Conservation (phyloP, 306 rosid genomes). For the Abrus precatorius region DNA sequence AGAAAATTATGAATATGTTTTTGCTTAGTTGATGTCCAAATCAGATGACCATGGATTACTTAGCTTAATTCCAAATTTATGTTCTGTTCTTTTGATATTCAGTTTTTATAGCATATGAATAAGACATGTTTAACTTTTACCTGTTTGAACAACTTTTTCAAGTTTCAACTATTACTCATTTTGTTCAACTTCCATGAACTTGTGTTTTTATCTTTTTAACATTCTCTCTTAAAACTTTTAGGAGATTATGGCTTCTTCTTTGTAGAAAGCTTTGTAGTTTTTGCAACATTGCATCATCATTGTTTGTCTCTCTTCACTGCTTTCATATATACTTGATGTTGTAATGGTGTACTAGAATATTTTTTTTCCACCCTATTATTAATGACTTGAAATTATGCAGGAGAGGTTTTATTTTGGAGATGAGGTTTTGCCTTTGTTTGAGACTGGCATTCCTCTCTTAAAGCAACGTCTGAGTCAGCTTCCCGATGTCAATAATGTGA, state of each 20-base stretch:
- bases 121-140: background rate
- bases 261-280: background rate
- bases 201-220: background rate
- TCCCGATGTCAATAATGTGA: conserved; percentile 79
- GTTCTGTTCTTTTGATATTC: background rate
- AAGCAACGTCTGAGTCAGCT: conserved; percentile 87
- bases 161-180: conserved; percentile 2
- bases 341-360: background rate
- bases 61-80: conserved; percentile 20
- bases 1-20: background rate
- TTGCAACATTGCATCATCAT: conserved; percentile 17
- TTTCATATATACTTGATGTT: conserved; percentile 1
- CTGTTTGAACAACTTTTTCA: conserved; percentile 25
- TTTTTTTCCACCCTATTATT: background rate
- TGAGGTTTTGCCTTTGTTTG: conserved; percentile 95
- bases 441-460: conserved; percentile 93
- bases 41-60: conserved; percentile 22
- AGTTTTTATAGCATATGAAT: background rate
- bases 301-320: conserved; percentile 1
- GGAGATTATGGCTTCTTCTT: conserved; percentile 13
- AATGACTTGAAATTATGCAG: conserved; percentile 55
- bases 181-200: background rate
- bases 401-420: conserved; percentile 98
- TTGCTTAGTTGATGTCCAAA: background rate
- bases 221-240: conserved; percentile 2